Evolutionary conservation across 2,329 filamentous ascomycete species (phyloP), one percentile per base, ranked within the genome.

Genomic region (Reticulascus tulasneorum): DNA sequence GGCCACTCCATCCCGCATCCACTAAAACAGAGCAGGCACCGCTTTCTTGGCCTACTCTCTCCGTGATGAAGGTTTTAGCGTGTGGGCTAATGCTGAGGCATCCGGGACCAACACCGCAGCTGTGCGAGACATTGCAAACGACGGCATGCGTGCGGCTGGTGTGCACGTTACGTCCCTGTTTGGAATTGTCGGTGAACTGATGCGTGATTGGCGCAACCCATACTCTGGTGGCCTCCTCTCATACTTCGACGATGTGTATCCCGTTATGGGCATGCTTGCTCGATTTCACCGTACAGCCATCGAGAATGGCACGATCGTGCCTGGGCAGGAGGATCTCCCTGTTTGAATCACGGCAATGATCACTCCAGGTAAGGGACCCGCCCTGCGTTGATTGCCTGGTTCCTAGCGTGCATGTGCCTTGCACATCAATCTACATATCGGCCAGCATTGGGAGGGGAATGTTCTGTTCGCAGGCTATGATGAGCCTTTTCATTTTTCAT

Each of bases 21-120:
- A n/a, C n/a, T 23, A 15, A 38, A 26, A 17, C n/a, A 17, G 9
- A 13, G n/a, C 20, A 48, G 67, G 70, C 60, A 78, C 73, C 9
- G 61, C 75, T 3, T 82, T 81, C 62, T 66, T 78, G 15, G 73
- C 78, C 1, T 67, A 82, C 19, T 75, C 73, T 3, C 68, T 82
- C 5, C 60, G 74, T 28, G 66, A 72, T 11, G 74, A 72, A 28
- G 77, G 77, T 13, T 82, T 79, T 56, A 68, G 71, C 30, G 76
- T 82, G 36, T 79, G 66, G 50, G 76, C 74, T 49, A 78, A 79
- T 52, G 66, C 73, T 38, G 76, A 80, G 42, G 75, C 71, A 4
- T 71, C 65, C 3, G 77, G 75, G 10, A 80, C 77, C 1, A 72
- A 72, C 31, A 67, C 64, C 2, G 52, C 58, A 23, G 62, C 72